Conservation (phyloP, 495 filamentous ascomycete genomes). For the Glutinoglossum americanum region DNA sequence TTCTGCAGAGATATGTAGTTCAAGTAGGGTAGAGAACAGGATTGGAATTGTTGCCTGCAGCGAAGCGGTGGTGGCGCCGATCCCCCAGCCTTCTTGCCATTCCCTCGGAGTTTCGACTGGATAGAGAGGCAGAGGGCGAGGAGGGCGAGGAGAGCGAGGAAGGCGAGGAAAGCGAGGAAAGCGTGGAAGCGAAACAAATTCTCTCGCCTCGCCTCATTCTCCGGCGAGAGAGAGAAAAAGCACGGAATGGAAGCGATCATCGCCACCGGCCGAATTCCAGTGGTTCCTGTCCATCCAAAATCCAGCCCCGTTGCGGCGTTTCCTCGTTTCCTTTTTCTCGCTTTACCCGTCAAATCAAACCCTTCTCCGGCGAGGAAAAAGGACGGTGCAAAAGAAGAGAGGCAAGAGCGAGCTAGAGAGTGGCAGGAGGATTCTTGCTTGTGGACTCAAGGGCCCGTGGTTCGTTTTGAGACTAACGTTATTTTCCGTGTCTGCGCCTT, state of each 20-base stretch:
- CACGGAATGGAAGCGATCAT: neutral
- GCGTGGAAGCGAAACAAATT: too few species aligned
- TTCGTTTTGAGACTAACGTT: neutral
- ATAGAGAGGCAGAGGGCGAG: too few species aligned
- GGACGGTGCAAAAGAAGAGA: neutral
- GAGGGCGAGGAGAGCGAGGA: neutral
- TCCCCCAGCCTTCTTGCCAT: too few species aligned
- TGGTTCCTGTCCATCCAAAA: neutral
- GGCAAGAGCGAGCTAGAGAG: neutral
- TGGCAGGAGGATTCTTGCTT: too few species aligned
- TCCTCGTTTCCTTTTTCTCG: neutral
- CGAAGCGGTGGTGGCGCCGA: too few species aligned
- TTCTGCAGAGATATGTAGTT: too few species aligned
- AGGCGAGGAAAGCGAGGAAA: neutral
- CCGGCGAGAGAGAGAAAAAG: too few species aligned
- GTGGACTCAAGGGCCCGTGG: neutral
- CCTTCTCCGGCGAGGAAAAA: neutral
- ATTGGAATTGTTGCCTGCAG: too few species aligned
- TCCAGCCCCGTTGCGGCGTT: neutral
- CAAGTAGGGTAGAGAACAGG: too few species aligned
- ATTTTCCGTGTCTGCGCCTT: neutral
- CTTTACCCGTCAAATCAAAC: neutral
- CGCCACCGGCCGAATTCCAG: neutral
- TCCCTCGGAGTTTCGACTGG: too few species aligned
- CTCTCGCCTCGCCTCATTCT: too few species aligned